phyloP scores from a whole-genome alignment of 2,329 filamentous ascomycete genomes.

The Microdochium paspali region DNA sequence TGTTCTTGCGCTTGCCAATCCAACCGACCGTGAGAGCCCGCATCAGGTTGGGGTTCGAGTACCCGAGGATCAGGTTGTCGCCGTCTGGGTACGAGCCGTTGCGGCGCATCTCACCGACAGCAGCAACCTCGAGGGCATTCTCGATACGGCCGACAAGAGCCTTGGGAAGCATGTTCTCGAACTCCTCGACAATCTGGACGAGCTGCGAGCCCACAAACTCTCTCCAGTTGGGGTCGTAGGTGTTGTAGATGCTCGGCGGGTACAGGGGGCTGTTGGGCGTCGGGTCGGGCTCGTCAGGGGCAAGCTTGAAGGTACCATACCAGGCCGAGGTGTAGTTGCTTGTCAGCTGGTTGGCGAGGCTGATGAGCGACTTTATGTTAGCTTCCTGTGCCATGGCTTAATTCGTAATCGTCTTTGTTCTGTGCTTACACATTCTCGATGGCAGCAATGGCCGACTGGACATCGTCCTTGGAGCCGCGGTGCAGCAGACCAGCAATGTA shows the following conservation, averaged over 20 bases:
- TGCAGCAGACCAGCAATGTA: conserved; percentile 26
- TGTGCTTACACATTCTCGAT: conserved; percentile 21
- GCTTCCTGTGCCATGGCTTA: background rate
- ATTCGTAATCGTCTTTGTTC: too few species aligned
- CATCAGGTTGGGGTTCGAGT: conserved; percentile 32
- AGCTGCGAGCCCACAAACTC: conserved; percentile 26
- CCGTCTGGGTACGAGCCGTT: conserved; percentile 26
- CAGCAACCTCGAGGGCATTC: conserved; percentile 22
- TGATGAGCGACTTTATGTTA: conserved; percentile 3
- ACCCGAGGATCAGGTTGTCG: conserved; percentile 28
- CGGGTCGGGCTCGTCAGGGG: conserved; percentile 27
- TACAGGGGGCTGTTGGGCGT: conserved; percentile 21
- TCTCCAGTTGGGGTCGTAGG: conserved; percentile 25
- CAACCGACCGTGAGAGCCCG: conserved; percentile 27
- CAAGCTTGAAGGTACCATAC: conserved; percentile 30
- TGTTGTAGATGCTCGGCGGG: conserved; percentile 20
- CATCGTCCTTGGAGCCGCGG: conserved; percentile 22
- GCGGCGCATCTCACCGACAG: conserved; percentile 27
- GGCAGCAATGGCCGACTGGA: conserved; percentile 22
- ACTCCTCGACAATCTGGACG: conserved; percentile 25
- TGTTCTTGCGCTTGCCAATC: conserved; percentile 27
- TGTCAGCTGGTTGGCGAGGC: conserved; percentile 23
- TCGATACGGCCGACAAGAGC: conserved; percentile 24
- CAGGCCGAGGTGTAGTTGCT: conserved; percentile 26
- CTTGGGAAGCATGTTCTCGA: conserved; percentile 17